phyloP scores from a whole-genome alignment of 2,329 filamentous ascomycete species.

The Metarhizium rileyi region DNA sequence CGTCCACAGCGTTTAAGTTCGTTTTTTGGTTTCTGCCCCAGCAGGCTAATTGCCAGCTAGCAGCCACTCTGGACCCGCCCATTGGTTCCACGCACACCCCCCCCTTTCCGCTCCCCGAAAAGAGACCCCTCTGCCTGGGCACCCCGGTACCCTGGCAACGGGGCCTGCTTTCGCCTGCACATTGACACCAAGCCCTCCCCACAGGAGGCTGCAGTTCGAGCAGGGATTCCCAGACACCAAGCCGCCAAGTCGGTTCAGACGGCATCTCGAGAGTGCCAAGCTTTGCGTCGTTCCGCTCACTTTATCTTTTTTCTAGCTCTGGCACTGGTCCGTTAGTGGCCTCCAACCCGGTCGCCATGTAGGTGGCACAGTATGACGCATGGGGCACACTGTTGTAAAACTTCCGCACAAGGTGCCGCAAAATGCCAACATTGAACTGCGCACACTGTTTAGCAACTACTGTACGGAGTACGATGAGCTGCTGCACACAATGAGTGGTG shows the following conservation, averaged over 20 bases:
- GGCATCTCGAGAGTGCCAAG: constrained; percentile 25
- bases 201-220: not conserved
- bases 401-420: too few species aligned
- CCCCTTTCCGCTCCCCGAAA: too few species aligned
- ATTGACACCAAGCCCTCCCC: not conserved
- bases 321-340: not conserved
- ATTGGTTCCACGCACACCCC: not conserved
- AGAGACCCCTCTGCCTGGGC: too few species aligned
- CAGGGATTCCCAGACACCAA: constrained; percentile 19
- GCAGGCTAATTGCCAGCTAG: too few species aligned
- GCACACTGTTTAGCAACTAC: too few species aligned
- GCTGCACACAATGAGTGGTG: not conserved
- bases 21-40: too few species aligned
- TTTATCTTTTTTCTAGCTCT: not conserved
- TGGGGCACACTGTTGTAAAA: not conserved
- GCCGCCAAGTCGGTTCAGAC: constrained; percentile 30
- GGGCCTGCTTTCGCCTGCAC: too few species aligned
- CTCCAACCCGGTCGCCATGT: not conserved
- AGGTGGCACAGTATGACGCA: not conserved
- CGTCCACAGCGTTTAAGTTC: too few species aligned
- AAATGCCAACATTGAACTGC: too few species aligned
- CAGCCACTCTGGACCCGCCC: too few species aligned
- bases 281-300: constrained; percentile 2
- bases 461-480: too few species aligned
- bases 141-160: too few species aligned